Evolutionary conservation across 1,284 basidiomycete species (phyloP).

Genomic region (Puccinia coronata): DNA sequence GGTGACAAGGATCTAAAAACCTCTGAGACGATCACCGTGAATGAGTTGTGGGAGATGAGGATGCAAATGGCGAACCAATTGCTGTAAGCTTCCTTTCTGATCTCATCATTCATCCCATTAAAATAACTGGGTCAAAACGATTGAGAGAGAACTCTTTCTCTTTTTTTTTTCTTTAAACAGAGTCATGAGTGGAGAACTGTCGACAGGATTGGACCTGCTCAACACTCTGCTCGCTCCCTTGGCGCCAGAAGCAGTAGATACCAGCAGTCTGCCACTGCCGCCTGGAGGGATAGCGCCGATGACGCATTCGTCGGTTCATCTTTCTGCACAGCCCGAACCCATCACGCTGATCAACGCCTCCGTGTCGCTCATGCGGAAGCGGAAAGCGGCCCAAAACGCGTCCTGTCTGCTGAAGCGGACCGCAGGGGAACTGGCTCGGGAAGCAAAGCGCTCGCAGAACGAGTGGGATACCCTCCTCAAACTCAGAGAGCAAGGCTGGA

Average conservation of each 20-base stretch:
- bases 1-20: background rate
- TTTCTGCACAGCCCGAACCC: constrained; percentile 35
- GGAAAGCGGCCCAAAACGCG: constrained; percentile 33
- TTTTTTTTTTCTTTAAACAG: too few species aligned
- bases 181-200: constrained; percentile 38
- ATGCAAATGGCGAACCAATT: constrained; percentile 45
- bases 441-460: constrained; percentile 26
- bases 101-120: background rate
- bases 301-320: constrained; percentile 28
- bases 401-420: constrained; percentile 12
- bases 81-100: background rate
- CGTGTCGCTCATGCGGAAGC: constrained; percentile 41
- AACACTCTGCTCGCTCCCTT: constrained; percentile 42
- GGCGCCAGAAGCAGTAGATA: constrained; percentile 45
- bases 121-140: too few species aligned
- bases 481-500: constrained; percentile 40
- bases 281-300: constrained; percentile 35
- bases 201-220: constrained; percentile 46
- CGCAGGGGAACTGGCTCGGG: constrained; percentile 23
- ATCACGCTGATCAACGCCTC: constrained; percentile 34
- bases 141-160: too few species aligned
- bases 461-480: constrained; percentile 42
- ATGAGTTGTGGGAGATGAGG: constrained; percentile 49
- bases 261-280: constrained; percentile 35
- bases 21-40: constrained; percentile 26